These are phyloP conservation scores for Kazachstania viticola DNA, from an alignment of 805 yeast genomes.

Conservation along the genomic window DNA sequence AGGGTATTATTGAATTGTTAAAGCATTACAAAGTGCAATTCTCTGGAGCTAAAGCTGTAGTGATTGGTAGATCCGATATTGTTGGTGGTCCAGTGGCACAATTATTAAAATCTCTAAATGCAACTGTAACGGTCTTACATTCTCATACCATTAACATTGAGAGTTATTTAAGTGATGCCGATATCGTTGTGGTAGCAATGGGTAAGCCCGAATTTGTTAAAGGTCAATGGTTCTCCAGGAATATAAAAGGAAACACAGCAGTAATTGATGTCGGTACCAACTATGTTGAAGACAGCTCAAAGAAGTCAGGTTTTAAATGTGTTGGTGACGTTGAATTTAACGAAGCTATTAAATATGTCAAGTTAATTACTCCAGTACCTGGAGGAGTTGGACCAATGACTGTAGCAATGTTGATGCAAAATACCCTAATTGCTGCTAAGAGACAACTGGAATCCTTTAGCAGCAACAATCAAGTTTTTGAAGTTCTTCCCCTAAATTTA, in stretches of 20 bases:
- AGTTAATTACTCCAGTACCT: slow-evolving; percentile 73
- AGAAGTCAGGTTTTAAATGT: slow-evolving; percentile 57
- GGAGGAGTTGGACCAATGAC: slow-evolving; percentile 94
- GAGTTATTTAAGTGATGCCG: slow-evolving; percentile 53
- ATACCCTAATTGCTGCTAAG: slow-evolving; percentile 60
- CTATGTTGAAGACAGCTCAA: slow-evolving; percentile 52
- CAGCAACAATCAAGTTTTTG: slow-evolving; percentile 20
- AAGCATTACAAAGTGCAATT: slow-evolving; percentile 55
- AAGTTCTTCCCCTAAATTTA: slow-evolving; percentile 46
- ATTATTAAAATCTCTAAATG: slow-evolving; percentile 64
- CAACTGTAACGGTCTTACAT: slow-evolving; percentile 83
- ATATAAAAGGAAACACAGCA: slow-evolving; percentile 36
- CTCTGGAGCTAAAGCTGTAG: slow-evolving; percentile 79
- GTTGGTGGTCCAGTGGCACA: slow-evolving; percentile 92
- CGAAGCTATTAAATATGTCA: slow-evolving; percentile 30
- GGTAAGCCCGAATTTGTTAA: slow-evolving; percentile 61
- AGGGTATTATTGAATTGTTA: slow-evolving; percentile 77
- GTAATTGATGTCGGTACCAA: slow-evolving; percentile 81
- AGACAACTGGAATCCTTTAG: slow-evolving; percentile 28
- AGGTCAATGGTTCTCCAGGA: slow-evolving; percentile 58
- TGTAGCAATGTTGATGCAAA: slow-evolving; percentile 68
- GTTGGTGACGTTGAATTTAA: slow-evolving; percentile 72
- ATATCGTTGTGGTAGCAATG: slow-evolving; percentile 72
- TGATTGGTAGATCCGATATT: slow-evolving; percentile 88
- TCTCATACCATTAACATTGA: slow-evolving; percentile 57